Evolutionary conservation across 2,329 filamentous ascomycete species (phyloP).

Genomic region (Epichloe aotearoae): DNA sequence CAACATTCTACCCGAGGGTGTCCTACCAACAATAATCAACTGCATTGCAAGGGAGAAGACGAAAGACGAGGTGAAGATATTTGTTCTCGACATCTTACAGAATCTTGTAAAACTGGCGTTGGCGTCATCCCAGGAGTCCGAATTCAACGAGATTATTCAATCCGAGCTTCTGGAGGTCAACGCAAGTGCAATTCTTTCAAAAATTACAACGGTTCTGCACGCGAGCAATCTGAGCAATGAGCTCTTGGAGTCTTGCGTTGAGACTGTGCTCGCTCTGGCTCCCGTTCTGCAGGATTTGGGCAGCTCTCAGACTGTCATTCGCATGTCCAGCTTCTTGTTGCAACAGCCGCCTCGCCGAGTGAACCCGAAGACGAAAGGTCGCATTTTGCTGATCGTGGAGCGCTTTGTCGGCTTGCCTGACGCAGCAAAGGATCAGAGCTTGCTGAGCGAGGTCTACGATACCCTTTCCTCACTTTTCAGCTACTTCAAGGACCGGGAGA

Average conservation of each 20-base stretch:
- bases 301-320: constrained; percentile 64
- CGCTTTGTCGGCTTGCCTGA: constrained; percentile 59
- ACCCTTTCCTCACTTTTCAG: constrained; percentile 74
- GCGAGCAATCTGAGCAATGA: constrained; percentile 50
- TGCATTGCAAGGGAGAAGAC: constrained; percentile 59
- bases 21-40: constrained; percentile 60
- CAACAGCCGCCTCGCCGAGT: constrained; percentile 76
- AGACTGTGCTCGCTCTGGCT: constrained; percentile 64
- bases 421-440: constrained; percentile 22
- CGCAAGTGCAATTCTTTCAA: constrained; percentile 47
- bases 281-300: constrained; percentile 53
- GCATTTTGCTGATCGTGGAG: constrained; percentile 66
- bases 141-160: constrained; percentile 43
- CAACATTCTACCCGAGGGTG: constrained; percentile 36
- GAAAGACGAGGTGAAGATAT: constrained; percentile 77
- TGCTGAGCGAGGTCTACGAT: constrained; percentile 55
- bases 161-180: constrained; percentile 43
- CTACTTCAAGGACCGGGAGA: constrained; percentile 74
- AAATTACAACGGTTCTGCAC: constrained; percentile 55
- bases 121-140: constrained; percentile 39
- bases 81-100: constrained; percentile 62
- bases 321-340: constrained; percentile 68
- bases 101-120: constrained; percentile 51
- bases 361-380: constrained; percentile 69
- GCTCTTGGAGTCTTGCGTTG: constrained; percentile 65